These are phyloP conservation scores for Plasmodium gonderi DNA, from an alignment of 169 alveolate genomes.

Conservation along the genomic window DNA sequence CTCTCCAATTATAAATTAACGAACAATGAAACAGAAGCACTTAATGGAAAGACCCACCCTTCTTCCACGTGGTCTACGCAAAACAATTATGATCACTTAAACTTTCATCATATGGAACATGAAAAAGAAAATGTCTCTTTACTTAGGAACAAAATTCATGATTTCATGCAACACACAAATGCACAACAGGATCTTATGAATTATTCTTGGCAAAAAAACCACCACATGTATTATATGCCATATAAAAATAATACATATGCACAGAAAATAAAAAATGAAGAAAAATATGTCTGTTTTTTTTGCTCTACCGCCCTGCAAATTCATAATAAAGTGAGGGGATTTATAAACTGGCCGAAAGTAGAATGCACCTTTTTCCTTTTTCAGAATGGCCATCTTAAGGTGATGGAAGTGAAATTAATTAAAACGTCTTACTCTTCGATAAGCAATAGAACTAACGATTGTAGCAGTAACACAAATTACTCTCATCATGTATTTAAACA, in stretches of 20 bases:
- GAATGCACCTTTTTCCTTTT: constrained; percentile 43
- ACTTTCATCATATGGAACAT: neutral
- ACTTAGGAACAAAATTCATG: neutral
- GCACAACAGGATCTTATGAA: neutral
- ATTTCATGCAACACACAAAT: neutral
- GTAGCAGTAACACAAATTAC: neutral
- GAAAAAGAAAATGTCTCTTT: neutral
- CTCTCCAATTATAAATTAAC: neutral
- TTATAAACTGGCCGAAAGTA: constrained; percentile 70
- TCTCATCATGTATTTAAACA: neutral
- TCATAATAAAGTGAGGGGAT: constrained; percentile 54
- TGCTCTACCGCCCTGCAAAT: constrained; percentile 37
- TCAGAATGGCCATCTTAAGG: constrained; percentile 10
- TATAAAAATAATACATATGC: constrained; percentile 14
- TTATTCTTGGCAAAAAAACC: neutral
- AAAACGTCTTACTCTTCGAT: constrained; percentile 25
- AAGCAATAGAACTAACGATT: neutral
- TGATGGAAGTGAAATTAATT: constrained; percentile 38
- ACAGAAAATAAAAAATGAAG: constrained; percentile 56
- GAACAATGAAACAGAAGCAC: neutral
- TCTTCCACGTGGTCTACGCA: neutral
- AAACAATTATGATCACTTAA: neutral
- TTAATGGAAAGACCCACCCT: neutral
- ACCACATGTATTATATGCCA: neutral
- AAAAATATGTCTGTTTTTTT: constrained; percentile 55